These are phyloP conservation scores for Penicillium diatomitis DNA, from an alignment of 495 filamentous ascomycete genomes.

Conservation along the genomic window DNA sequence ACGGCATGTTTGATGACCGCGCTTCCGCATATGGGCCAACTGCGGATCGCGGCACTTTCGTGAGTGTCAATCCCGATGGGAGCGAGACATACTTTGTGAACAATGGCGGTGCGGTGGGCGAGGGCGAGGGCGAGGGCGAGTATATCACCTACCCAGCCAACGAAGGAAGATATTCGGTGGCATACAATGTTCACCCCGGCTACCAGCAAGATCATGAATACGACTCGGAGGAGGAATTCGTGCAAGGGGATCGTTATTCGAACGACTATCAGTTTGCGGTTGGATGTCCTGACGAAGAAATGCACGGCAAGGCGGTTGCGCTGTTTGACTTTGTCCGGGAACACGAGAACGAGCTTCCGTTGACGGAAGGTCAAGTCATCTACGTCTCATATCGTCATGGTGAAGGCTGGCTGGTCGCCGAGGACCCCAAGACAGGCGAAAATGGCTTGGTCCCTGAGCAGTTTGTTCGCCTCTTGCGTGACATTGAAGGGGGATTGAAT, in stretches of 20 bases:
- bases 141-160: constrained; percentile 69
- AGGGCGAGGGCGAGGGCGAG: constrained; percentile 63
- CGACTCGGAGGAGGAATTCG: constrained; percentile 53
- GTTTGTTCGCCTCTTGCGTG: constrained; percentile 86
- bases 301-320: constrained; percentile 94
- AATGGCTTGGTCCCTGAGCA: constrained; percentile 91
- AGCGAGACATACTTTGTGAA: constrained; percentile 71
- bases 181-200: constrained; percentile 45
- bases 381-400: constrained; percentile 94
- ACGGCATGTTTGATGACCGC: constrained; percentile 9
- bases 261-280: constrained; percentile 92
- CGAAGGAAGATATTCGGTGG: constrained; percentile 47
- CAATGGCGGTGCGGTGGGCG: constrained; percentile 48
- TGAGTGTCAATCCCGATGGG: constrained; percentile 60
- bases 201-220: constrained; percentile 42
- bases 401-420: constrained; percentile 93
- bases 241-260: constrained; percentile 59
- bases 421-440: constrained; percentile 87
- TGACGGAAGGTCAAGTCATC: constrained; percentile 91
- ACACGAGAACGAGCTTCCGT: constrained; percentile 90
- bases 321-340: constrained; percentile 91
- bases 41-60: constrained; percentile 54
- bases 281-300: constrained; percentile 90
- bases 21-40: constrained; percentile 1
- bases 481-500: constrained; percentile 66